Evolutionary conservation across 495 filamentous ascomycete species (phyloP), one percentile per base, ranked within the genome.

Genomic region (Polyplosphaeria fusca): DNA sequence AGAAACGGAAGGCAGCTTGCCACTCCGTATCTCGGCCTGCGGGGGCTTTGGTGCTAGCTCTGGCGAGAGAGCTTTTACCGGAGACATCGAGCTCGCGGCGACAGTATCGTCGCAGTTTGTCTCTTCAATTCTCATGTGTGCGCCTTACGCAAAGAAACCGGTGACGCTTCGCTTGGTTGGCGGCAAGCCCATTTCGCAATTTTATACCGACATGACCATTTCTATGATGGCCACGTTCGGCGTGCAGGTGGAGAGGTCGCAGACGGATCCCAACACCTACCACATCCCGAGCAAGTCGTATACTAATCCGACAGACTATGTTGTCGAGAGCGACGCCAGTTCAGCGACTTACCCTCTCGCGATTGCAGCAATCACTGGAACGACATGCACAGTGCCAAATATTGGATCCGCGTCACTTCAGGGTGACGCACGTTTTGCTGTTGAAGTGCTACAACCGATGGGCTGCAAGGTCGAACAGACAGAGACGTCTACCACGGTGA

Each of bases 181-280:
- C 37, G 93, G 91, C 49, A 95, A 94, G 73, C 91, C 92, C 2
- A 96, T 97, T 58, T 96, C 92, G 1, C 90, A 96, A 69, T 86
- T 86, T 14, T 99, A 99, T 67, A 97, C 97, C 67, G 91, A 97
- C 64, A 96, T 99, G 91, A 99, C 93, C 14, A 91, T 89, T 13
- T 81, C 89, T 18, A 97, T 99, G 91, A 99, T 99, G 93, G 80
- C 84, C 27, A 81, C 84, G 4, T 99, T 99, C 66, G 93, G 93
- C 35, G 83, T 97, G 47, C 69, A 85, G 28, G 92, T 96, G 28
- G 73, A 80, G 49, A 82, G 80, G 68, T 89, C 87, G 2, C 73
- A 77, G 18, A 84, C 78, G 3, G 87, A 95, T 60, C 81, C 86
- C 46, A 83, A 96, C 72, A 95, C 91, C 18, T 99, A 99, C 72